phyloP scores from a whole-genome alignment of 495 filamentous ascomycete genomes.

The Amniculicola lignicola region DNA sequence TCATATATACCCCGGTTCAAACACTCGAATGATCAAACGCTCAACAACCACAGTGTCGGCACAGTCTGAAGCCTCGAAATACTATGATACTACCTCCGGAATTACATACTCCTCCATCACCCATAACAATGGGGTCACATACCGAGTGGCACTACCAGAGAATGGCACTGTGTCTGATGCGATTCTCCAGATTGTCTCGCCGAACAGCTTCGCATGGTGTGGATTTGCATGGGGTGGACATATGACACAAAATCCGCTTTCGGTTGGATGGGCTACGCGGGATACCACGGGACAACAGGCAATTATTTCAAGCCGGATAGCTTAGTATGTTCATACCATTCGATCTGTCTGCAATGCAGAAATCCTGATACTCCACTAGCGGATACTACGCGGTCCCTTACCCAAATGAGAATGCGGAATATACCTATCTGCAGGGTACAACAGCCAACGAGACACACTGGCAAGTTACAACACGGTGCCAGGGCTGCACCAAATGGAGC shows the following conservation, averaged over 20 bases:
- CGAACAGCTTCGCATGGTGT: constrained; percentile 10
- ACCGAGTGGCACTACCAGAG: constrained; percentile 15
- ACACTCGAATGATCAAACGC: too few relatives aligned
- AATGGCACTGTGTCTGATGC: constrained; percentile 8
- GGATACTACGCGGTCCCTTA: constrained; percentile 8
- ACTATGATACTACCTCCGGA: constrained; percentile 9
- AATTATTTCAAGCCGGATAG: constrained; percentile 46
- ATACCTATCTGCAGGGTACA: constrained; percentile 46
- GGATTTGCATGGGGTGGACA: constrained; percentile 26
- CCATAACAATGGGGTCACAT: constrained; percentile 12
- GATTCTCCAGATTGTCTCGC: constrained; percentile 21
- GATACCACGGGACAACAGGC: constrained; percentile 42
- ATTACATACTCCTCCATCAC: constrained; percentile 25
- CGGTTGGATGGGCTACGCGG: constrained; percentile 14
- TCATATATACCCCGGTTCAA: too few relatives aligned
- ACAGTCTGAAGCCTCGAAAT: not conserved
- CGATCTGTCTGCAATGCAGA: not conserved
- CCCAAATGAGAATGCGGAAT: constrained; percentile 43
- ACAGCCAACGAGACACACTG: constrained; percentile 49
- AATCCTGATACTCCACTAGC: not conserved
- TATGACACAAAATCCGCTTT: constrained; percentile 24
- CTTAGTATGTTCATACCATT: constrained; percentile 38
- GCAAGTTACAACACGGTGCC: constrained; percentile 48
- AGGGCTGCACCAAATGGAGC: constrained; percentile 40
- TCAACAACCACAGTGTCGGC: not conserved